A percentile compares a stretch with the other conserved stretches of the same genome.
Evolutionary conservation across 2,329 filamentous ascomycete species (phyloP).

Genomic region (Claviceps fusiformis): DNA sequence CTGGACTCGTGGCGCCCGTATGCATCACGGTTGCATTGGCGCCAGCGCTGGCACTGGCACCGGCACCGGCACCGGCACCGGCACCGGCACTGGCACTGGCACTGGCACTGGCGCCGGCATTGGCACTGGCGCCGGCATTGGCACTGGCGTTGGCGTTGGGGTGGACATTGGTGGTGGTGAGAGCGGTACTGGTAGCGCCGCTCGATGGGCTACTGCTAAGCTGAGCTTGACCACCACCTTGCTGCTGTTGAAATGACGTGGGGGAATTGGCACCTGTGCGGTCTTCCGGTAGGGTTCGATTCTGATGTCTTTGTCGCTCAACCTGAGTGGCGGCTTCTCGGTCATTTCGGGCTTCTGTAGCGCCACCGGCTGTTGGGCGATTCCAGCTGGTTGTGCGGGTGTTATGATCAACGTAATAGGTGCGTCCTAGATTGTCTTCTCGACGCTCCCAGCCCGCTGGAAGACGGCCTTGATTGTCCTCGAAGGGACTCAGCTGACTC

Average conservation of each 20-base stretch:
- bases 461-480: conserved; percentile 86
- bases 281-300: conserved; percentile 89
- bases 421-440: conserved; percentile 87
- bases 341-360: conserved; percentile 56
- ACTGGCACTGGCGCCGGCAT: conserved; percentile 16
- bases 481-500: conserved; percentile 68
- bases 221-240: conserved; percentile 26
- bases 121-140: conserved; percentile 4
- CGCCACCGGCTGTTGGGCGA: conserved; percentile 66
- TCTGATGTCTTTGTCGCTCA: conserved; percentile 87
- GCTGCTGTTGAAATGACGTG: conserved; percentile 47
- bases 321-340: conserved; percentile 85
- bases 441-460: conserved; percentile 92
- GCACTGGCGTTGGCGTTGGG: conserved; percentile 31
- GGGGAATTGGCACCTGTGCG: conserved; percentile 88
- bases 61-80: conserved; percentile 8
- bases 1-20: conserved; percentile 81
- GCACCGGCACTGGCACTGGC: conserved; percentile 21
- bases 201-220: conserved; percentile 16
- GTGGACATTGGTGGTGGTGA: not conserved
- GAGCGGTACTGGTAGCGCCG: conserved; percentile 7
- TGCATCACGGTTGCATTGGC: conserved; percentile 73
- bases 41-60: conserved; percentile 18
- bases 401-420: conserved; percentile 98
- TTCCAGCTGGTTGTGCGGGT: conserved; percentile 95